A percentile compares a stretch with the other conserved stretches of the same genome.
Evolutionary conservation across 73 alveolate genomes (phyloP).

Genomic region (Paramecium biaurelia): DNA sequence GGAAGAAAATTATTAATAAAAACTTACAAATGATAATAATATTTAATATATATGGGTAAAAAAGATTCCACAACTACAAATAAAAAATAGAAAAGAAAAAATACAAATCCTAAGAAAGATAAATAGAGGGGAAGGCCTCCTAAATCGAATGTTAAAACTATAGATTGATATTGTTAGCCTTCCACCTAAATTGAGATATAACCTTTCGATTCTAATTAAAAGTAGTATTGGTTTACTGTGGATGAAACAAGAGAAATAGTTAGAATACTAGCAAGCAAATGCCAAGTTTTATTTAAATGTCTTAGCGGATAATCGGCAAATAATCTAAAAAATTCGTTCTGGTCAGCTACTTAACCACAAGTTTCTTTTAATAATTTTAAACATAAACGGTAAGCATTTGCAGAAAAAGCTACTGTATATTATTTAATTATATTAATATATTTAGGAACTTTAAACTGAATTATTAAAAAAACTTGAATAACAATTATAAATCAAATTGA

Average conservation of each 20-base stretch:
- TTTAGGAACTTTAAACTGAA: neutral
- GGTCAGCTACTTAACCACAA: neutral
- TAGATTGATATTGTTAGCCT: neutral
- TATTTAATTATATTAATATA: neutral
- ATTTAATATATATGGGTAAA: neutral
- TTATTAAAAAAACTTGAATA: neutral
- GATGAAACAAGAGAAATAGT: neutral
- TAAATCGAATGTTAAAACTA: neutral
- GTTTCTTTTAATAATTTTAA: neutral
- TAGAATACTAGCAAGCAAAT: neutral
- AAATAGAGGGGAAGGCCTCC: neutral
- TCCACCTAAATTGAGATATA: neutral
- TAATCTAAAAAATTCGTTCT: neutral
- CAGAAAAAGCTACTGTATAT: neutral
- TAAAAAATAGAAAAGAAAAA: no score
- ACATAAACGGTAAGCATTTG: neutral
- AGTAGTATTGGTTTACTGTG: neutral
- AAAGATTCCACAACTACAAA: no score
- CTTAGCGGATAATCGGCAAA: neutral
- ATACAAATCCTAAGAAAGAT: no score
- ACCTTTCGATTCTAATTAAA: neutral
- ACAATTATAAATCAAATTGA: neutral
- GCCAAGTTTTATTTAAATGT: neutral
- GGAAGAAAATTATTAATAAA: no score
- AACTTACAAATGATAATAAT: neutral